Percentiles rank a stretch among this genome's conserved stretches.
These are phyloP conservation scores for Pistacia atlantica DNA, from an alignment of 345 rosid species.

Conservation along the genomic window DNA sequence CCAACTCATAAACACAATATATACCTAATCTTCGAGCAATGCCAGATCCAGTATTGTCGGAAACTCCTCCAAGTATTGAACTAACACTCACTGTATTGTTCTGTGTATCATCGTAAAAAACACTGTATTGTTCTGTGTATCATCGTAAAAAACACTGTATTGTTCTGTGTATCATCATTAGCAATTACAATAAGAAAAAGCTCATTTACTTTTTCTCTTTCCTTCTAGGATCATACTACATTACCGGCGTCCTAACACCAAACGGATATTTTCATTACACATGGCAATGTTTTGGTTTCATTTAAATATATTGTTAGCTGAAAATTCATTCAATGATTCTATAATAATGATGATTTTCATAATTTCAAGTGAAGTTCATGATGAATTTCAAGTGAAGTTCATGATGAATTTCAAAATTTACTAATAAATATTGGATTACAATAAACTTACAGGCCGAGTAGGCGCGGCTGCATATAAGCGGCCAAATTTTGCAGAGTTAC, in stretches of 20 bases:
- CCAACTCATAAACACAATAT: too few species aligned
- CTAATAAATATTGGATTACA: background rate
- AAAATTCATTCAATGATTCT: too few species aligned
- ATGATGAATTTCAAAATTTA: background rate
- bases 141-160: slow-evolving; percentile 41
- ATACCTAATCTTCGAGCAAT: slow-evolving; percentile 89
- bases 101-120: slow-evolving; percentile 37
- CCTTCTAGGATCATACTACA: too few species aligned
- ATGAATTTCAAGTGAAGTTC: background rate
- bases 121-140: slow-evolving; percentile 59
- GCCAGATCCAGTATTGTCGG: slow-evolving; percentile 88
- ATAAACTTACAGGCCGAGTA: slow-evolving; percentile 62
- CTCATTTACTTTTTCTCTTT: too few species aligned
- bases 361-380: background rate
- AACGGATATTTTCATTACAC: too few species aligned
- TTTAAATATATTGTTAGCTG: too few species aligned
- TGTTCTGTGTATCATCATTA: slow-evolving; percentile 42
- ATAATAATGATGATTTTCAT: too few species aligned
- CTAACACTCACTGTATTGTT: slow-evolving; percentile 68
- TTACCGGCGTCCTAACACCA: too few species aligned
- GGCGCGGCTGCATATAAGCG: slow-evolving; percentile 80
- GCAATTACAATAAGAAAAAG: background rate
- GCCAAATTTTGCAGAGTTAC: slow-evolving; percentile 73
- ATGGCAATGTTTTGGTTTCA: too few species aligned
- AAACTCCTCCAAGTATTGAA: slow-evolving; percentile 74